A percentile compares a stretch with the other conserved stretches of the same genome.
Conservation (phyloP, 2,329 filamentous ascomycete species). For the Truncatella angustata region DNA sequence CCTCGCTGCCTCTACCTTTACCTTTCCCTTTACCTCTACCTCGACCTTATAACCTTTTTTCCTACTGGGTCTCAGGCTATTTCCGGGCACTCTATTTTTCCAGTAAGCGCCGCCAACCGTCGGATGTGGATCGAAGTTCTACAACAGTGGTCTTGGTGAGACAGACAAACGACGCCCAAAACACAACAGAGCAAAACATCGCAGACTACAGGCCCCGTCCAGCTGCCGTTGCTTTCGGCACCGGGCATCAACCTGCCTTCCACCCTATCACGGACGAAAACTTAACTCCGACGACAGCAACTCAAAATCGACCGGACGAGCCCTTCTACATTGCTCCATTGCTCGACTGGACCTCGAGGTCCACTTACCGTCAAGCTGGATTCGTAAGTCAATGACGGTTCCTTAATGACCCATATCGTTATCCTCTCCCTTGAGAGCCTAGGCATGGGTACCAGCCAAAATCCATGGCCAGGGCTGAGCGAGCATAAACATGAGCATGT, state of each 20-base stretch:
- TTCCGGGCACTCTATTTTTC: no score
- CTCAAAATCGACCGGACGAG: background rate
- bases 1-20: no score
- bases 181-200: background rate
- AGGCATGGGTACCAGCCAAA: no score
- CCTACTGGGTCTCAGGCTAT: no score
- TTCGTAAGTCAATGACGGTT: constrained; percentile 24
- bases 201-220: background rate
- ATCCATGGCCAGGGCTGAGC: no score
- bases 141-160: no score
- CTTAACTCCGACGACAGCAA: background rate
- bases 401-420: background rate
- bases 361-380: constrained; percentile 33
- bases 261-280: background rate
- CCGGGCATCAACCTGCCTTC: background rate
- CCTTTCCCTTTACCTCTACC: no score
- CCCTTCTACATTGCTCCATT: background rate
- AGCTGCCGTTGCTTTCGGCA: background rate
- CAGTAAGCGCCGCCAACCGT: no score
- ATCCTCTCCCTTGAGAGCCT: background rate
- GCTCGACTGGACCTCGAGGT: constrained; percentile 27
- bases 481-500: no score
- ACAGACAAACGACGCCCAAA: no score
- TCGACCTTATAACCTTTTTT: no score
- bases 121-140: no score